Base-by-base conservation (phyloP, 148 eudicot genomes). In the Vaccinium myrtillus region DNA sequence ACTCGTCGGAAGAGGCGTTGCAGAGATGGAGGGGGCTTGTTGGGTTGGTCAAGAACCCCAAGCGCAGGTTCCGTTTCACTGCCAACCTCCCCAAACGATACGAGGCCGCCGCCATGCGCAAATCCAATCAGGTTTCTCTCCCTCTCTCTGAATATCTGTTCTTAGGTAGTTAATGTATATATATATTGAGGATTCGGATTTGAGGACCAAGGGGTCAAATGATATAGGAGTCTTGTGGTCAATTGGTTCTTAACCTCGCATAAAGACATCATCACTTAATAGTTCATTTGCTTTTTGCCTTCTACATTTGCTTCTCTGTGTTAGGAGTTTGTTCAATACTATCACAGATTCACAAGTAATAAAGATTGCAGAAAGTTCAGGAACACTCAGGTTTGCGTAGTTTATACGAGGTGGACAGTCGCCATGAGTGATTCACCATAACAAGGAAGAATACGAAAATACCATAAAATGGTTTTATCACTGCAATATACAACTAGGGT, bases 101-200 rank as follows among this genome's bases (percentile, higher is more conserved):
- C 69, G 95, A 93, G 82, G 95, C 94, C 23, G 94, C 91, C 50
- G 91, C 91, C 75, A 93, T 93, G 93, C 94, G 94, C 71, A 90
- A 89, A 23, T 84, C 94, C 77, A 91, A 91, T 88, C 94, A 91
- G 89, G 95, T 79, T 56, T 16, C 6, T 23, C 30, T 82, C 25
- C 51, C 70, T 48, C 70, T 16, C 32, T 48, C 23, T 51, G 10
- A 13, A 25, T 1, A 32, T 78, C 11, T 27, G 12, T 27, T 19
- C n/a, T 6, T 63, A n/a, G 27, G n/a, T 11, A 7, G 54, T 51
- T 51, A 9, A 13, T 43, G 46, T 4, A 5, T 39, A 3, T 43
- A 43, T 43, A 4, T 43, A 43, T 4, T 43, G 46, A 43, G 46
- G 46, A 32, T 32, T 32, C 36, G 36, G 0, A 32, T 32, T 32